phyloP scores from a whole-genome alignment of 2,329 filamentous ascomycete species.

The Colletotrichum shisoi region DNA sequence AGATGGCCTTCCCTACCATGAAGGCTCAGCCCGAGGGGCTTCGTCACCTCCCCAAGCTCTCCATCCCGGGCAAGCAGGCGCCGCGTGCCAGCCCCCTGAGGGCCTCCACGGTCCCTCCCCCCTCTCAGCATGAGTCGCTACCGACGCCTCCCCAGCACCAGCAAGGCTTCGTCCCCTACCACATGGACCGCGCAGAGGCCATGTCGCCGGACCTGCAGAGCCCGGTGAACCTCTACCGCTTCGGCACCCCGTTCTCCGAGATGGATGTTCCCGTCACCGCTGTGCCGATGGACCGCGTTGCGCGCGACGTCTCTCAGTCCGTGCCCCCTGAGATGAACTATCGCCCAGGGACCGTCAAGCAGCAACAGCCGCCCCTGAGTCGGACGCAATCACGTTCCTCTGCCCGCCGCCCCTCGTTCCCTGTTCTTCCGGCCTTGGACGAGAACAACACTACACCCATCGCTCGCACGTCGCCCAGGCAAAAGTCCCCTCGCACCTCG shows the following conservation, averaged over 20 bases:
- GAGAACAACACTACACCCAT: conserved; percentile 65
- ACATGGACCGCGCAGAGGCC: conserved; percentile 61
- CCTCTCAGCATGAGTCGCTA: conserved; percentile 43
- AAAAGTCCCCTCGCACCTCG: conserved; percentile 50
- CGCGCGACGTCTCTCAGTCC: conserved; percentile 84
- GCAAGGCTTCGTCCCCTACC: conserved; percentile 57
- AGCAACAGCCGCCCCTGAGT: conserved; percentile 48
- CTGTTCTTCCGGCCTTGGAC: conserved; percentile 72
- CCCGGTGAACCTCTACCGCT: conserved; percentile 71
- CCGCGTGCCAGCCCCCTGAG: conserved; percentile 45
- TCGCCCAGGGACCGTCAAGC: conserved; percentile 54
- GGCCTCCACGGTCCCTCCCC: conserved; percentile 45
- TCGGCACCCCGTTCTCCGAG: conserved; percentile 88
- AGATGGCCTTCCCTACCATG: conserved; percentile 61
- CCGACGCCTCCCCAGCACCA: conserved; percentile 39
- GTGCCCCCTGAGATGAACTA: conserved; percentile 94
- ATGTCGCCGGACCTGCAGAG: conserved; percentile 66
- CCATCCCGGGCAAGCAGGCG: conserved; percentile 59
- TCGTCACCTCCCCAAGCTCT: conserved; percentile 67
- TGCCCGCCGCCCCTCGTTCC: conserved; percentile 71
- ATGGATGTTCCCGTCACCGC: conserved; percentile 86
- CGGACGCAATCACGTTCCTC: conserved; percentile 65
- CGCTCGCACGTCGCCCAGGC: conserved; percentile 47
- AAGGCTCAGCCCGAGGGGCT: conserved; percentile 63
- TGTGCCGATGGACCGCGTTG: conserved; percentile 73